Evolutionary conservation across 2,329 filamentous ascomycete species (phyloP).

Genomic region (Ceratocystis cacaofunesta): DNA sequence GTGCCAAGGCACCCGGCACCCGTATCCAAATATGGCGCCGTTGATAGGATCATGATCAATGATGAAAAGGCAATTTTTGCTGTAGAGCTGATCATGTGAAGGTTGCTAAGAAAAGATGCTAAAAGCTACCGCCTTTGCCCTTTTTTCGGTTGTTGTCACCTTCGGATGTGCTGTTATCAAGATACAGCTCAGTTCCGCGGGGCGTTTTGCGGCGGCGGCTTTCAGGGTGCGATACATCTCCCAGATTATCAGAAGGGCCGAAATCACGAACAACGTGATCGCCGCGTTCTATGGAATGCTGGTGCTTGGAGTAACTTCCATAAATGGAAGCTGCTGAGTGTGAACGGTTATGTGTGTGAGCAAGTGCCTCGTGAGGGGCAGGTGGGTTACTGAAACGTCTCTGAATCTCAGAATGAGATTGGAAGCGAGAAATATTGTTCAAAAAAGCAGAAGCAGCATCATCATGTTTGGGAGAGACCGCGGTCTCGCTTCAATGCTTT

Average conservation of each 20-base stretch:
- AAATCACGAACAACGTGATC: conserved; percentile 3
- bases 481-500: conserved; percentile 19
- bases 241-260: neutral
- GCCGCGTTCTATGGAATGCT: conserved; percentile 2
- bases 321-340: conserved; percentile 8
- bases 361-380: conserved; percentile 1
- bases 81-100: neutral
- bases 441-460: conserved; percentile 1
- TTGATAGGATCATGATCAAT: neutral
- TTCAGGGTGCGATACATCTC: conserved; percentile 10
- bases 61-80: neutral
- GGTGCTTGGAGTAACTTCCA: conserved; percentile 1
- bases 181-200: conserved; percentile 12
- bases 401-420: conserved; percentile 3
- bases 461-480: conserved; percentile 7
- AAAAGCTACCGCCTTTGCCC: conserved; percentile 7
- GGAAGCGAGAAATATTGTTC: neutral
- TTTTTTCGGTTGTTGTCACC: conserved; percentile 7
- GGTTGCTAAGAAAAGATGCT: neutral
- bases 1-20: neutral
- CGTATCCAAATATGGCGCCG: neutral
- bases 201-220: conserved; percentile 15
- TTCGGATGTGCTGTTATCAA: neutral
- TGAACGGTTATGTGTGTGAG: conserved; percentile 8
- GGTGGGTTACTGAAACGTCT: conserved; percentile 14